Evolutionary conservation across 2,329 filamentous ascomycete genomes (phyloP).

Genomic region (Sarocladiaceae sp.): DNA sequence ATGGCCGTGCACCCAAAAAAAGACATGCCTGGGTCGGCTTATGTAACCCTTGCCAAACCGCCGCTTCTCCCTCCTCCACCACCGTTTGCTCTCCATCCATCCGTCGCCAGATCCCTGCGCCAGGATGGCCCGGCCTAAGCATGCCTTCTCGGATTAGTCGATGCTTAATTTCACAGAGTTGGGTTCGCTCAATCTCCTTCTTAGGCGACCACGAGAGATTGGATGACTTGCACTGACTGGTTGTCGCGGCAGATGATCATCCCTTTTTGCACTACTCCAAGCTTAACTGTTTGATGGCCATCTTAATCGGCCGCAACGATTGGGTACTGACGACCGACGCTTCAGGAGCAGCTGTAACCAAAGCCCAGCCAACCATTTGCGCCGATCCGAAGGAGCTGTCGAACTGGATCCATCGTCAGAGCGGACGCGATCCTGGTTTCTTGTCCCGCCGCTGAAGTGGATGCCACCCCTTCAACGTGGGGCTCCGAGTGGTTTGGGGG

Average conservation of each 20-base stretch:
- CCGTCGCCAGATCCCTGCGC: not conserved
- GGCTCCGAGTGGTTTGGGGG: not conserved
- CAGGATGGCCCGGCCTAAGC: not conserved
- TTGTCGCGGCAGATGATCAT: no score
- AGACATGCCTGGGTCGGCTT: not conserved
- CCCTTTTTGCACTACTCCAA: not conserved
- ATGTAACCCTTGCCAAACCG: constrained; percentile 1
- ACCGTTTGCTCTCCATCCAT: not conserved
- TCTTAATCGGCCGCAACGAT: not conserved
- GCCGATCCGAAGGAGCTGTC: not conserved
- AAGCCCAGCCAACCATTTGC: not conserved
- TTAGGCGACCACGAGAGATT: not conserved
- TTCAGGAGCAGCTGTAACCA: constrained; percentile 7
- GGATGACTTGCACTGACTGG: not conserved
- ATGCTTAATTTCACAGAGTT: constrained; percentile 1
- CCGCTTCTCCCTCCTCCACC: not conserved
- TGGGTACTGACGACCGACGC: not conserved
- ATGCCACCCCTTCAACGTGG: not conserved
- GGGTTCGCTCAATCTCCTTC: not conserved
- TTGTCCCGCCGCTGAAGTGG: constrained; percentile 7
- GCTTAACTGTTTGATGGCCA: constrained; percentile 8
- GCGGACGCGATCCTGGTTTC: not conserved
- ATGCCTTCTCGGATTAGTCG: constrained; percentile 4
- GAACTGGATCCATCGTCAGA: not conserved
- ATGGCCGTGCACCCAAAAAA: constrained; percentile 4